Percentiles rank a stretch among this genome's conserved stretches.
Evolutionary conservation across 169 alveolate genomes (phyloP).

Genomic region (Plasmodium reichenowi): DNA sequence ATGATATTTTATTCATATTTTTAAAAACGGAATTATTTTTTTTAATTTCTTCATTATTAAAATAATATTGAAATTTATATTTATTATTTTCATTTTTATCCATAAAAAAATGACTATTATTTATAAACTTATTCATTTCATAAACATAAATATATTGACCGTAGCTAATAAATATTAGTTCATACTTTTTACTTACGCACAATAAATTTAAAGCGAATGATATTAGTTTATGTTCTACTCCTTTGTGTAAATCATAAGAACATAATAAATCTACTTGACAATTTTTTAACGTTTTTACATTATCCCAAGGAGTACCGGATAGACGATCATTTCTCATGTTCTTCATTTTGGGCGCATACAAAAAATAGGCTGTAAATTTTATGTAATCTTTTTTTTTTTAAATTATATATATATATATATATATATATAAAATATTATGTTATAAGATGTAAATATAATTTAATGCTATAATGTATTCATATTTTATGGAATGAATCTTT

Average conservation of each 20-base stretch:
- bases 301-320: constrained; percentile 50
- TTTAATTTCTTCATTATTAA: constrained; percentile 32
- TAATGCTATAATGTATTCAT: too few species aligned
- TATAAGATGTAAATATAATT: too few species aligned
- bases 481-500: too few species aligned
- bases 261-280: constrained; percentile 32
- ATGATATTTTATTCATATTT: constrained; percentile 48
- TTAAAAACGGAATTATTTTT: constrained; percentile 42
- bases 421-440: too few species aligned
- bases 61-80: background rate
- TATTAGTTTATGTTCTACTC: constrained; percentile 52
- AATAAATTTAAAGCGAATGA: constrained; percentile 59
- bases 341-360: background rate
- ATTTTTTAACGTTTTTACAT: constrained; percentile 30
- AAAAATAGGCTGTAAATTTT: too few species aligned
- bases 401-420: too few species aligned
- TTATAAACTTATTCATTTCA: constrained; percentile 34
- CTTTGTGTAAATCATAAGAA: constrained; percentile 24
- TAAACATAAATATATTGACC: constrained; percentile 55
- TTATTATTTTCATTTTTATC: constrained; percentile 1
- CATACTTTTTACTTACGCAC: constrained; percentile 71
- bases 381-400: too few species aligned
- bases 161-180: constrained; percentile 45
- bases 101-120: constrained; percentile 15
- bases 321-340: too few species aligned